A percentile compares a stretch with the other conserved stretches of the same genome.
These are phyloP conservation scores for Dentipellis fragilis DNA, from an alignment of 768 basidiomycete species.

Conservation along the genomic window DNA sequence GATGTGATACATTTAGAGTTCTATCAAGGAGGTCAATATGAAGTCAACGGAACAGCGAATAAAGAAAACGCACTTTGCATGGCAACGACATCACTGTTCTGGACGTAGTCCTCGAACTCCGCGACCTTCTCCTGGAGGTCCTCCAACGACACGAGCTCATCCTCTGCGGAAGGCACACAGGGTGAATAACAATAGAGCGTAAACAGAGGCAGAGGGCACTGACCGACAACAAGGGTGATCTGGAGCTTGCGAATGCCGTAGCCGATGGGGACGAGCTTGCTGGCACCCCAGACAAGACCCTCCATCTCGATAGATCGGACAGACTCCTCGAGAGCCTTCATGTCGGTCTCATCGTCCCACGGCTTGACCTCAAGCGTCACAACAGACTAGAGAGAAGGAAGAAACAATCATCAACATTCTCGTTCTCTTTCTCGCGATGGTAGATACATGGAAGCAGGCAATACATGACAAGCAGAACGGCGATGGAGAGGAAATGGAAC, in stretches of 20 bases:
- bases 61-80: conserved; percentile 67
- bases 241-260: conserved; percentile 93
- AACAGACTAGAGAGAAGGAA: conserved; percentile 58
- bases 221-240: conserved; percentile 44
- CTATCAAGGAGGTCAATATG: not conserved
- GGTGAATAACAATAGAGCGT: conserved; percentile 34
- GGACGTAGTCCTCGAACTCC: conserved; percentile 81
- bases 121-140: conserved; percentile 87
- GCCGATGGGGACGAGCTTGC: conserved; percentile 87
- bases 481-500: not conserved
- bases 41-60: not conserved
- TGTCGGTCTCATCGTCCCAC: conserved; percentile 99
- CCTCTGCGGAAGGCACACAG: conserved; percentile 47
- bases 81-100: conserved; percentile 85
- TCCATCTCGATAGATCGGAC: conserved; percentile 83
- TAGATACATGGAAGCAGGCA: not conserved
- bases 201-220: conserved; percentile 10
- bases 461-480: conserved; percentile 1
- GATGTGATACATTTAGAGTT: conserved; percentile 1
- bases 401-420: conserved; percentile 8
- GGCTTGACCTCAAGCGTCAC: conserved; percentile 98
- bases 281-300: conserved; percentile 93
- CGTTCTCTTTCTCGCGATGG: not conserved
- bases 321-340: conserved; percentile 71
- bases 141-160: conserved; percentile 86